phyloP scores from a whole-genome alignment of 441 rosid genomes.

The Aleurites moluccanus region DNA sequence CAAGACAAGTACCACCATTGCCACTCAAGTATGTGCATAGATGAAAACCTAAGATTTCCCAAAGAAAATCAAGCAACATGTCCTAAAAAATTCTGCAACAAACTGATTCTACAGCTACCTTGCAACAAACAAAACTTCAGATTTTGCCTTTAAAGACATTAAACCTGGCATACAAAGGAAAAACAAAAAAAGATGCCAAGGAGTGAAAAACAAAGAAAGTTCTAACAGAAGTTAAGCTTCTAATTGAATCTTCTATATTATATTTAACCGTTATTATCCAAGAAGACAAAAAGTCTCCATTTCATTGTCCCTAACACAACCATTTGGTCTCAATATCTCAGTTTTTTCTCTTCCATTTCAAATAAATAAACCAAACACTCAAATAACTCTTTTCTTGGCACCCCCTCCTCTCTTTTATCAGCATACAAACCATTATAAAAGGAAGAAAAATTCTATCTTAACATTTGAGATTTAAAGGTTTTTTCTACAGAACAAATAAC shows the following conservation, averaged over 20 bases:
- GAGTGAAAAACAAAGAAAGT: neutral
- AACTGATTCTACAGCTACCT: slow-evolving; percentile 27
- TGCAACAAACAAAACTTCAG: slow-evolving; percentile 31
- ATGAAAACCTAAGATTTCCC: slow-evolving; percentile 24
- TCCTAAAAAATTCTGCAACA: slow-evolving; percentile 25
- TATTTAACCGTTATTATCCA: slow-evolving; percentile 5
- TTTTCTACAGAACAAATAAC: neutral
- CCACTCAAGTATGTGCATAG: slow-evolving; percentile 18
- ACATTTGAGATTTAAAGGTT: neutral
- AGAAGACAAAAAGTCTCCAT: slow-evolving; percentile 2
- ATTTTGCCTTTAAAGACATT: slow-evolving; percentile 14
- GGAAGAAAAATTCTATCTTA: neutral
- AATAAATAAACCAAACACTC: neutral
- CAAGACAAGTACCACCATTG: slow-evolving; percentile 31
- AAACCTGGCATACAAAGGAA: neutral
- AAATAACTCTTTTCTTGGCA: neutral
- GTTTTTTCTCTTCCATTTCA: neutral
- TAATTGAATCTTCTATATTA: slow-evolving; percentile 1
- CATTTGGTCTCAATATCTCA: neutral
- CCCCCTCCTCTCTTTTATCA: neutral
- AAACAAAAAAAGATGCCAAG: neutral
- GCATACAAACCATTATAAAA: slow-evolving; percentile 6
- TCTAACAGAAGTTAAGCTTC: slow-evolving; percentile 12
- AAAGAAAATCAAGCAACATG: slow-evolving; percentile 19
- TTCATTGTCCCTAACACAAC: neutral